A percentile compares a stretch with the other conserved stretches of the same genome.
Conservation (phyloP, 1,139 yeast species). For the Zhuliangozyma blackwelliae region DNA sequence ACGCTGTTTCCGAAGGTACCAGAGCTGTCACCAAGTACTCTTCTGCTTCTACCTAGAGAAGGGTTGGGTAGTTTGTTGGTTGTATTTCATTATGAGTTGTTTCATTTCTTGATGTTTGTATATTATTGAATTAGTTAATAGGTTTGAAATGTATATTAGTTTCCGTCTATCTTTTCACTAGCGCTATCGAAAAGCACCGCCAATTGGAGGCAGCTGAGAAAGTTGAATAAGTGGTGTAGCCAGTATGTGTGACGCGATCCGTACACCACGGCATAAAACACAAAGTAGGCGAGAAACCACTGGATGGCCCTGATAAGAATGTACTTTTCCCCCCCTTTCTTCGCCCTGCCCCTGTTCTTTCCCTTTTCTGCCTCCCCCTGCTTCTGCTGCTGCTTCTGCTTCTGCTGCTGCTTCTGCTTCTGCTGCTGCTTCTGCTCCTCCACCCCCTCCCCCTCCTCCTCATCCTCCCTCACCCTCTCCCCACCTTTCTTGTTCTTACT, state of each 20-base stretch:
- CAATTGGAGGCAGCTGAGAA: slow-evolving; percentile 42
- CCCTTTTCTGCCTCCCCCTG: slow-evolving; percentile 7
- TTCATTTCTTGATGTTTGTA: slow-evolving; percentile 6
- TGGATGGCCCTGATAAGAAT: slow-evolving; percentile 17
- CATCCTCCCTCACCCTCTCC: not conserved
- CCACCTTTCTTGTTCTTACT: slow-evolving; percentile 5
- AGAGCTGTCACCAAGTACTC: slow-evolving; percentile 99
- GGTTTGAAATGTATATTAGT: slow-evolving; percentile 17
- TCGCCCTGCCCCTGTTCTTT: slow-evolving; percentile 5
- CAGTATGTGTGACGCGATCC: slow-evolving; percentile 70
- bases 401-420: slow-evolving; percentile 6
- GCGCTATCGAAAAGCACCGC: slow-evolving; percentile 3
- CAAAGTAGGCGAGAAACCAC: slow-evolving; percentile 37
- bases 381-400: slow-evolving; percentile 10
- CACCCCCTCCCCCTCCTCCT: no score
- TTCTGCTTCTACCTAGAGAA: slow-evolving; percentile 59
- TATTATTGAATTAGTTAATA: slow-evolving; percentile 2
- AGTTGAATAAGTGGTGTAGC: slow-evolving; percentile 63
- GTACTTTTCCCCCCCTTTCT: slow-evolving; percentile 6
- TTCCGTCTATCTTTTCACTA: not conserved
- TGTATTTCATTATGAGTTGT: slow-evolving; percentile 5
- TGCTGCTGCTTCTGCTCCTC: no score
- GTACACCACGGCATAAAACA: slow-evolving; percentile 53
- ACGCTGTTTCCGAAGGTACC: slow-evolving; percentile 99
- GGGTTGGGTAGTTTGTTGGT: not conserved